Conservation (phyloP, 176 grass and related monocot genomes). For the Rhynchospora tenuis region DNA sequence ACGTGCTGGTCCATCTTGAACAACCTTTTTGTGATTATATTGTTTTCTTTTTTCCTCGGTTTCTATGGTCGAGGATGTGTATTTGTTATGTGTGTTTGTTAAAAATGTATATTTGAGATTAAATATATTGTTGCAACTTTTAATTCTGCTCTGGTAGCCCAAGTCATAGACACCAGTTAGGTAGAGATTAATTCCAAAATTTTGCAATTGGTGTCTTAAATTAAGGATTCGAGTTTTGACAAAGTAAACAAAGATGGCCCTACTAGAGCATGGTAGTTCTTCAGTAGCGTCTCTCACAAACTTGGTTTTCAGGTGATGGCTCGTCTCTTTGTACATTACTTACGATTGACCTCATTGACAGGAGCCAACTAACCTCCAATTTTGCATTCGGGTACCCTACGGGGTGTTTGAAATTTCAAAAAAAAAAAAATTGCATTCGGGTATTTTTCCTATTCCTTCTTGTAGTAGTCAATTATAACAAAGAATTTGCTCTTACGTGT, state of each 20-base stretch:
- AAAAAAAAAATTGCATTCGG: no score
- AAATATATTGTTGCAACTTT: background rate
- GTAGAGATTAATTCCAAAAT: no score
- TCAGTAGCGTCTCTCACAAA: background rate
- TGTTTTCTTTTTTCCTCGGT: background rate
- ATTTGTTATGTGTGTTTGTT: background rate
- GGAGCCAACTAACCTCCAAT: background rate
- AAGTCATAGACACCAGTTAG: background rate
- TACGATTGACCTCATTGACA: background rate
- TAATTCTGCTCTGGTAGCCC: background rate
- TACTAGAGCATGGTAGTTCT: background rate
- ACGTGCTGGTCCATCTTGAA: conserved; percentile 12
- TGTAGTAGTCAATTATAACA: background rate
- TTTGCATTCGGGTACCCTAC: background rate
- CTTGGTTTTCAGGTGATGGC: background rate
- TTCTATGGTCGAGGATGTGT: background rate
- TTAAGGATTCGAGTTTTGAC: background rate
- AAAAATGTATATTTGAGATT: conserved; percentile 9
- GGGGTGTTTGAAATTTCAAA: no score
- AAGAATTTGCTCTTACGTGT: background rate
- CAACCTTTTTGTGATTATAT: background rate
- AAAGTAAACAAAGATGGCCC: background rate
- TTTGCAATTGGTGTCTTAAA: background rate
- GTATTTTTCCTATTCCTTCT: background rate
- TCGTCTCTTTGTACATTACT: background rate